Conservation (phyloP, 176 grass and related monocot species). For the Juncus inflexus region DNA sequence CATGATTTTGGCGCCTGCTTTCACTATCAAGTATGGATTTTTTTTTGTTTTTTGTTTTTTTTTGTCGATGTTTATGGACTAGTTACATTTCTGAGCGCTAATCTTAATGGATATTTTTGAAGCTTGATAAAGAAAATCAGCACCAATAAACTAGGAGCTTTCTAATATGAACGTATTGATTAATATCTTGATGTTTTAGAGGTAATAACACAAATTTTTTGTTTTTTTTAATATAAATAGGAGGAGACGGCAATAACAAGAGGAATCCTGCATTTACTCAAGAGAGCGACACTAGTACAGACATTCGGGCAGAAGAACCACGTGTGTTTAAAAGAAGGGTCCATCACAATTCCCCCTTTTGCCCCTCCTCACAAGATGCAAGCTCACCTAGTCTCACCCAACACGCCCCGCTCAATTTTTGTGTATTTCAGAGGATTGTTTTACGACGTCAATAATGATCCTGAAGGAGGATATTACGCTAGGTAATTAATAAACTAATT, state of each 20-base stretch:
- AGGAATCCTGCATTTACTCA: slow-evolving; percentile 76
- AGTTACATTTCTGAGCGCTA: too few species aligned
- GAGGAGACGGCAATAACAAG: slow-evolving; percentile 91
- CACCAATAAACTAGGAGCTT: too few species aligned
- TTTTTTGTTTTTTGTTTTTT: not conserved
- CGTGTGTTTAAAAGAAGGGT: slow-evolving; percentile 91
- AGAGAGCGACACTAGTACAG: slow-evolving; percentile 78
- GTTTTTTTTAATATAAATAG: slow-evolving; percentile 27
- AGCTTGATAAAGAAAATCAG: too few species aligned
- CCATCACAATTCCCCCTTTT: slow-evolving; percentile 86
- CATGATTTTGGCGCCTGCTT: slow-evolving; percentile 98
- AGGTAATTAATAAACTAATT: slow-evolving; percentile 34
- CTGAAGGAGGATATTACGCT: slow-evolving; percentile 91
- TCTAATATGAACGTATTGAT: too few species aligned
- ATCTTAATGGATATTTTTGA: too few species aligned
- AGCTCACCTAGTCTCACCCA: slow-evolving; percentile 77
- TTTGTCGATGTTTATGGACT: too few species aligned
- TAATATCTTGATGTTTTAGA: too few species aligned
- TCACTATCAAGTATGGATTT: slow-evolving; percentile 61
- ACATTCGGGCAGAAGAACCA: slow-evolving; percentile 95
- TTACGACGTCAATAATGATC: slow-evolving; percentile 94
- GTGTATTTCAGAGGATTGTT: slow-evolving; percentile 92
- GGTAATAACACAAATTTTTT: too few species aligned
- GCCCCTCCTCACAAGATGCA: slow-evolving; percentile 98
- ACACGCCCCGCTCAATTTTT: slow-evolving; percentile 87